Evolutionary conservation across 805 yeast genomes (phyloP), one percentile per base, ranked within the genome.

Genomic region (Lachancea sp.): DNA sequence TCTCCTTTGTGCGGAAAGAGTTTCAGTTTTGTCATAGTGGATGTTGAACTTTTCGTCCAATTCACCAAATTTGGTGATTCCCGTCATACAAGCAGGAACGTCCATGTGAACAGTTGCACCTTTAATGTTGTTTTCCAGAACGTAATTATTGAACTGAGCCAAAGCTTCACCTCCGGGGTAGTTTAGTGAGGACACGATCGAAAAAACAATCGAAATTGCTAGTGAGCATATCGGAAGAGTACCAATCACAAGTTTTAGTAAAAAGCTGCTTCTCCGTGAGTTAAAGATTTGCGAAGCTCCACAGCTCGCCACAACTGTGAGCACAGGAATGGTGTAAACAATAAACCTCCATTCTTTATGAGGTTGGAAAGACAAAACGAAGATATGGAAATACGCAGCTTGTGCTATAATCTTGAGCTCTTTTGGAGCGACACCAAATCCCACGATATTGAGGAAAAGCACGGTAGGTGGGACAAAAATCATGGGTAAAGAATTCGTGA

Each of bases 261-360:
- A 22, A 6, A 15, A 19, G 9, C 11, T 16, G 4, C 43, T 15
- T 19, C 45, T 51, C 7, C 19, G 15, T 10, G 50, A 29, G 50
- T 66, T 71, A 56, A 63, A 65, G 19, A 70, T 30, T 38, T 55
- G 57, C 1, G 74, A 62, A 13, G 82, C 73, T 6, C 85, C 86
- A 37, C 74, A 68, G 2, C 93, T 81, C 5, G 85, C 89, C 27
- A 76, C 58, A 16, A 83, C 54, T 0, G 83, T 78, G 47, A 87
- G 61, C 0, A 82, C 70, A 1, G 97, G 96, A 3, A 84, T 67
- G 0, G 80, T 68, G 62, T 90, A 91, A 15, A 83, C 69, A 34
- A 91, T 79, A 57, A 91, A 91, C 54, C 97, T 75, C 95, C 95
- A 87, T 68, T 91, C 98, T 60, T 91, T 91, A 56, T 91, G 97